phyloP scores from a whole-genome alignment of 2,329 filamentous ascomycete species.

The Aspergillus pseudoterreus region DNA sequence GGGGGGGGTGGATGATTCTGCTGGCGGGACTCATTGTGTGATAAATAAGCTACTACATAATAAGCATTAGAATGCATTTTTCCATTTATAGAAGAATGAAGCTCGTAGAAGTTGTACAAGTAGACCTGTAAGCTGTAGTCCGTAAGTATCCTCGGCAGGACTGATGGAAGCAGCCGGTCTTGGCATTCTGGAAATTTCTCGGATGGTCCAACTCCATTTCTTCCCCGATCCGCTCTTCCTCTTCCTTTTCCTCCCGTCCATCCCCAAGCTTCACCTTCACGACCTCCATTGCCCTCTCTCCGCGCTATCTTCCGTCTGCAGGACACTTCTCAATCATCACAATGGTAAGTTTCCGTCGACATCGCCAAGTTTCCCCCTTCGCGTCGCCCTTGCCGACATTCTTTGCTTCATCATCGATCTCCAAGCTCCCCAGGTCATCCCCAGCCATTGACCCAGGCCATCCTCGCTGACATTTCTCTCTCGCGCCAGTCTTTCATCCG shows the following conservation, averaged over 20 bases:
- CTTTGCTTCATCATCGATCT: constrained; percentile 1
- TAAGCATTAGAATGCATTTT: too few relatives aligned
- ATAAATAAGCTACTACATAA: too few relatives aligned
- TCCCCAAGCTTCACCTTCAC: constrained; percentile 20
- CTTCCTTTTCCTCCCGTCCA: constrained; percentile 29
- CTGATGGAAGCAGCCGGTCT: constrained; percentile 28
- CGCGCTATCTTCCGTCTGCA: not conserved
- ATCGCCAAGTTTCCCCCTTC: constrained; percentile 7
- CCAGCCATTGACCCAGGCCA: not conserved
- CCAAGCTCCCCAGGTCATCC: not conserved
- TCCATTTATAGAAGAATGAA: too few relatives aligned
- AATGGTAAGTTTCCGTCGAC: constrained; percentile 22
- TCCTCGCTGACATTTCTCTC: constrained; percentile 6
- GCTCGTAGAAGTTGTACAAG: too few relatives aligned
- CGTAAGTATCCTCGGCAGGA: constrained; percentile 29
- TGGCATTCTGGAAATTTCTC: constrained; percentile 47
- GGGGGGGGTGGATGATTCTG: too few relatives aligned
- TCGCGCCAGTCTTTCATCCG: constrained; percentile 62
- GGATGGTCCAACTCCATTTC: constrained; percentile 31
- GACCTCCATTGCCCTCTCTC: constrained; percentile 8
- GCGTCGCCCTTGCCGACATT: not conserved
- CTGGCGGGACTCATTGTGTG: too few relatives aligned
- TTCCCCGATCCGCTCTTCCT: constrained; percentile 20
- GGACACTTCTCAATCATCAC: constrained; percentile 8
- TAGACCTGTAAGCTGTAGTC: too few relatives aligned